These are phyloP conservation scores for Serendipita indica DNA, from an alignment of 768 basidiomycete genomes.

Conservation along the genomic window DNA sequence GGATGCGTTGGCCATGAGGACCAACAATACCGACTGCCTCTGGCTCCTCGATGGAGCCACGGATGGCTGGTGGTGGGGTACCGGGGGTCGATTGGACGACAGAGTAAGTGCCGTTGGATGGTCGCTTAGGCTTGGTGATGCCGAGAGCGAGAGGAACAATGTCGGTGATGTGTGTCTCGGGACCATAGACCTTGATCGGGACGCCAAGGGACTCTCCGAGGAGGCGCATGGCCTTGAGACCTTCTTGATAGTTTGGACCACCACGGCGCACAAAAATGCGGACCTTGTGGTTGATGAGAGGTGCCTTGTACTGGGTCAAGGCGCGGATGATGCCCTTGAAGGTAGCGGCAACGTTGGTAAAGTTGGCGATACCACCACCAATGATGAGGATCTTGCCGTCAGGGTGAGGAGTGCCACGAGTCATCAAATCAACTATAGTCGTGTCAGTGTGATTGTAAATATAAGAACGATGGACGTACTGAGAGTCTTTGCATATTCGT, in stretches of 20 bases:
- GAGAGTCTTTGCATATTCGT: constrained; percentile 99
- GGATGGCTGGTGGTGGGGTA: constrained; percentile 25
- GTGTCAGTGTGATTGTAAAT: constrained; percentile 4
- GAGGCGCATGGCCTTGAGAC: constrained; percentile 94
- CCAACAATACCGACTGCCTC: constrained; percentile 54
- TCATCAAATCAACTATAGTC: constrained; percentile 71
- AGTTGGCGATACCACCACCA: constrained; percentile 99
- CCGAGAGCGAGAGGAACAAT: constrained; percentile 98
- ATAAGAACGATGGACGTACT: constrained; percentile 31
- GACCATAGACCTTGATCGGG: constrained; percentile 92
- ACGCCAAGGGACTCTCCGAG: constrained; percentile 94
- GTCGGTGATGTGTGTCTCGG: constrained; percentile 96
- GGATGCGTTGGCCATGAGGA: constrained; percentile 64
- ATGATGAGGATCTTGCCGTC: constrained; percentile 98
- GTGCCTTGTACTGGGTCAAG: constrained; percentile 80
- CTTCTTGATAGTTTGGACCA: constrained; percentile 98
- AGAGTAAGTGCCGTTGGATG: constrained; percentile 22
- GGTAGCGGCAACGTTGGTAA: constrained; percentile 96
- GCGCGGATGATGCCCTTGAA: constrained; percentile 99
- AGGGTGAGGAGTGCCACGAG: constrained; percentile 60
- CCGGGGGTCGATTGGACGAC: constrained; percentile 35
- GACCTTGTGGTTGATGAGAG: constrained; percentile 70
- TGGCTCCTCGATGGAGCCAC: constrained; percentile 16
- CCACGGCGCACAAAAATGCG: constrained; percentile 96
- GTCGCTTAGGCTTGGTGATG: constrained; percentile 39